Evolutionary conservation across 139 green algal species (phyloP).

Genomic region (Dunaliella sp.): DNA sequence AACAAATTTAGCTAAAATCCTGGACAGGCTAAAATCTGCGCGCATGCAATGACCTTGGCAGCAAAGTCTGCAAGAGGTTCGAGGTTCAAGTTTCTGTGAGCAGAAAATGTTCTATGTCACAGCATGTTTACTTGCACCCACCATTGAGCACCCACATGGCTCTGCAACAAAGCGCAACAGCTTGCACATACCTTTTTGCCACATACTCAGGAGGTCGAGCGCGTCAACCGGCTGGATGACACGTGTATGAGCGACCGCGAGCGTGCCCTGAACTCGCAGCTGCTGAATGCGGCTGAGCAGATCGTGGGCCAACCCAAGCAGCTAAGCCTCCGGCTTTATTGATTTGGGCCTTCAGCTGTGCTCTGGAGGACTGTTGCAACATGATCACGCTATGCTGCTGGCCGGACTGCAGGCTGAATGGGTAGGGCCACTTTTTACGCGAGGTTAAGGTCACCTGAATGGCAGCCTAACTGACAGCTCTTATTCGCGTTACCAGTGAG

Average conservation of each 20-base stretch:
- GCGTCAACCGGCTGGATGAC: neutral
- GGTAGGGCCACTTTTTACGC: neutral
- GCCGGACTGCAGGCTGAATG: neutral
- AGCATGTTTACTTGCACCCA: no score
- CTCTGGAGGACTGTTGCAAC: no score
- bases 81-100: no score
- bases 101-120: no score
- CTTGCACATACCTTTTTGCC: no score
- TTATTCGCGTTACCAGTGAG: neutral
- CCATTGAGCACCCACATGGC: no score
- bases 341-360: no score
- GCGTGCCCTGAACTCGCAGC: constrained; percentile 1
- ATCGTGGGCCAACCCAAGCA: neutral
- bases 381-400: neutral
- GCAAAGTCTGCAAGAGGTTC: no score
- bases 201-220: neutral
- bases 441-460: neutral
- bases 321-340: neutral
- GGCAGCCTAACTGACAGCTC: neutral
- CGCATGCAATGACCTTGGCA: no score
- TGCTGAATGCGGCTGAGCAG: neutral
- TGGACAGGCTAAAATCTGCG: no score
- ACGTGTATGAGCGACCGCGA: neutral
- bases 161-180: no score
- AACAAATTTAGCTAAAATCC: no score